These are phyloP conservation scores for Penstemon barbatus DNA, from an alignment of 257 asterid species.

Conservation along the genomic window DNA sequence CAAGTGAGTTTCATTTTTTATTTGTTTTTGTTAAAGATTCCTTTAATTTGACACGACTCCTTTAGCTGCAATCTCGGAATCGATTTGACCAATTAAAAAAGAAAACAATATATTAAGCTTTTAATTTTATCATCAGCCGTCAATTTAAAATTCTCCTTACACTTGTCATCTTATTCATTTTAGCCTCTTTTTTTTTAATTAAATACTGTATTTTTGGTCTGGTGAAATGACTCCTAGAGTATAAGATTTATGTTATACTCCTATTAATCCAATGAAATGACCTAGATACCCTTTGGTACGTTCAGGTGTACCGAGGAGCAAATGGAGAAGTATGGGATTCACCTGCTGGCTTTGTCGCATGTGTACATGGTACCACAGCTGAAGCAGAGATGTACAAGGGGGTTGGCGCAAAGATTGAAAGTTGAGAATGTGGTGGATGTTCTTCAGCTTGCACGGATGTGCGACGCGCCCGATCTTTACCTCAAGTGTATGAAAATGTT, in stretches of 20 bases:
- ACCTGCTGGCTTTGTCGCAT: constrained; percentile 80
- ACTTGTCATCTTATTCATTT: constrained; percentile 29
- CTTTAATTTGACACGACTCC: background rate
- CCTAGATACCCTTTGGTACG: constrained; percentile 20
- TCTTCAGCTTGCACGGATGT: constrained; percentile 82
- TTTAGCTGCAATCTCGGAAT: background rate
- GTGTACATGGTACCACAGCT: constrained; percentile 77
- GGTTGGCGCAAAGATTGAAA: constrained; percentile 46
- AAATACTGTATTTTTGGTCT: background rate
- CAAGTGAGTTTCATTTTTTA: constrained; percentile 48
- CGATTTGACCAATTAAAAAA: constrained; percentile 27
- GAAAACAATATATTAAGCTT: background rate
- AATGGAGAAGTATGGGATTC: constrained; percentile 76
- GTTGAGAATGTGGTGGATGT: constrained; percentile 70
- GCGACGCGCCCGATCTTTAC: constrained; percentile 86
- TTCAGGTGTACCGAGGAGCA: constrained; percentile 77
- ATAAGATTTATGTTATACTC: background rate
- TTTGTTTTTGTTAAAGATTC: background rate
- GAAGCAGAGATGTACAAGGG: constrained; percentile 70
- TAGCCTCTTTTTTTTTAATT: background rate
- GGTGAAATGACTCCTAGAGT: constrained; percentile 2
- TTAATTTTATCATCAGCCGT: constrained; percentile 14
- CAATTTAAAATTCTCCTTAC: constrained; percentile 1
- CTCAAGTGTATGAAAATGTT: constrained; percentile 67
- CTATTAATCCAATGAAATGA: constrained; percentile 14